phyloP scores from a whole-genome alignment of 2,329 filamentous ascomycete species.

The Pseudogymnoascus sp. region DNA sequence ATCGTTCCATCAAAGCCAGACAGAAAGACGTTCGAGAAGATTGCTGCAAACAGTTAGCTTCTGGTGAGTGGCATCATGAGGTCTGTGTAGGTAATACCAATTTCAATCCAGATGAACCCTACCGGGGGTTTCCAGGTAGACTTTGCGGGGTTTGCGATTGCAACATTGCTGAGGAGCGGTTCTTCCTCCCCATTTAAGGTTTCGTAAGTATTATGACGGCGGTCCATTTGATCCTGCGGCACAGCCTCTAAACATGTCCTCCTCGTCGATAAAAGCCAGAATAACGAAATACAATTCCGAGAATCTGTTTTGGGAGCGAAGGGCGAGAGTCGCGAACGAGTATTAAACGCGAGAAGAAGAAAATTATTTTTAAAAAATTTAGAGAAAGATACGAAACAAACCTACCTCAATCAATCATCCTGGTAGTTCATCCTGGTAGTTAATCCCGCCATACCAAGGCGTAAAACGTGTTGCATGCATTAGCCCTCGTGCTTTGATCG shows the following conservation, averaged over 20 bases:
- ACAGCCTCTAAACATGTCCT: not conserved
- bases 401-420: not conserved
- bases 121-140: slow-evolving; percentile 38
- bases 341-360: not conserved
- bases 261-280: not conserved
- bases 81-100: slow-evolving; percentile 30
- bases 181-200: not conserved
- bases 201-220: slow-evolving; percentile 1
- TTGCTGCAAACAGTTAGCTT: slow-evolving; percentile 31
- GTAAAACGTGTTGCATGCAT: slow-evolving; percentile 3
- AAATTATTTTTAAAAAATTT: not conserved
- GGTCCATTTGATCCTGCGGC: not conserved
- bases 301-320: not conserved
- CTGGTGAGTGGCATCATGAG: not conserved
- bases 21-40: slow-evolving; percentile 58
- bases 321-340: not conserved
- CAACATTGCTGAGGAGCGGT: not conserved
- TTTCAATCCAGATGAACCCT: slow-evolving; percentile 50
- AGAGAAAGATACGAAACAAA: not conserved
- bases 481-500: not conserved
- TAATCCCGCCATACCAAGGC: not conserved
- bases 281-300: not conserved
- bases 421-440: not conserved
- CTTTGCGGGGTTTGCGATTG: not conserved
- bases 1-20: slow-evolving; percentile 64